Conservation (phyloP, 2,329 filamentous ascomycete species). For the Ophiosphaerella narmari region DNA sequence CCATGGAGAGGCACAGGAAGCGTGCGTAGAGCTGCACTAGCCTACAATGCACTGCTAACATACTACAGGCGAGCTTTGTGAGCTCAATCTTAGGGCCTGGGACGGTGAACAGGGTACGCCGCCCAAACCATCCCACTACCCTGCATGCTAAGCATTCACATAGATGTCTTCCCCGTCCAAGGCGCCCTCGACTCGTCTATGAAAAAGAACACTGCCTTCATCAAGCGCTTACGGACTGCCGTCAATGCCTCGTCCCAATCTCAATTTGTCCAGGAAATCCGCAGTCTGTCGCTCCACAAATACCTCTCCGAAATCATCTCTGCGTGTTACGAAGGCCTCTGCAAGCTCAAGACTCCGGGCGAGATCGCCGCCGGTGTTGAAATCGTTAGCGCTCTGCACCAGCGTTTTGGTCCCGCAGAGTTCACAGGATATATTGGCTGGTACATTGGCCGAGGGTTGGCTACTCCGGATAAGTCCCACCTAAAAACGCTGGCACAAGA, state of each 20-base stretch:
- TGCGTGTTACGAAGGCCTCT: constrained; percentile 91
- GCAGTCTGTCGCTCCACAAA: constrained; percentile 88
- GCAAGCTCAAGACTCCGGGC: constrained; percentile 86
- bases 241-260: constrained; percentile 77
- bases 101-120: constrained; percentile 78
- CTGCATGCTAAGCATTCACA: constrained; percentile 22
- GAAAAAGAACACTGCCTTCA: constrained; percentile 98
- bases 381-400: constrained; percentile 91
- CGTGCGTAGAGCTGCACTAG: constrained; percentile 36
- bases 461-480: constrained; percentile 82
- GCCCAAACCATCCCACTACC: constrained; percentile 10
- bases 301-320: constrained; percentile 97
- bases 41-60: constrained; percentile 23
- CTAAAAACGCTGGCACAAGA: constrained; percentile 81
- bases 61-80: constrained; percentile 79
- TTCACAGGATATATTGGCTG: constrained; percentile 92
- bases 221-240: constrained; percentile 90
- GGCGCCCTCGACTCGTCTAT: constrained; percentile 88
- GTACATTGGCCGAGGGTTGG: constrained; percentile 88
- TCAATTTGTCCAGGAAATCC: constrained; percentile 89
- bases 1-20: constrained; percentile 58
- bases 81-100: constrained; percentile 87
- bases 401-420: constrained; percentile 86
- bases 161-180: constrained; percentile 78
- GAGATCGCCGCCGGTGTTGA: constrained; percentile 92